These are phyloP conservation scores for Phytophthora cajani DNA, from an alignment of 352 stramenopile species.

Conservation along the genomic window DNA sequence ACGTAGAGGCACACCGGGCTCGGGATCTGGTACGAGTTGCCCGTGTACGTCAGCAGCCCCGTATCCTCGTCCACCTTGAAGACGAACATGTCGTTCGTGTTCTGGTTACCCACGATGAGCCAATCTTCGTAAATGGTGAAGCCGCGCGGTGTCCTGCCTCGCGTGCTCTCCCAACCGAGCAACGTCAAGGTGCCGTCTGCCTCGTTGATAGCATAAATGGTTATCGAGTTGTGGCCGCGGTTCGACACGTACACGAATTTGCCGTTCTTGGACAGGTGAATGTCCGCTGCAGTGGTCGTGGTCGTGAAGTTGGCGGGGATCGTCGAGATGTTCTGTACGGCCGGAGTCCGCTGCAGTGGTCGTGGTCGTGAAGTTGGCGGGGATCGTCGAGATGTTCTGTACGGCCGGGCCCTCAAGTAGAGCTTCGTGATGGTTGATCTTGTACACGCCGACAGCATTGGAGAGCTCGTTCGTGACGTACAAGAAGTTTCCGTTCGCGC, in stretches of 20 bases:
- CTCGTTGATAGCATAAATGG: constrained; percentile 46
- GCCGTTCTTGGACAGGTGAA: constrained; percentile 50
- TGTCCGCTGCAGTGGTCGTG: constrained; percentile 36
- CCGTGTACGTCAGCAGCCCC: constrained; percentile 41
- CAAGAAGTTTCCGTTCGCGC: constrained; percentile 42
- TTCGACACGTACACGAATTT: constrained; percentile 65
- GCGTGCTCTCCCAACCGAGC: constrained; percentile 43
- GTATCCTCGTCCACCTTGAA: constrained; percentile 48
- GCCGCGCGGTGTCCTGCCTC: constrained; percentile 44
- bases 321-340: constrained; percentile 55
- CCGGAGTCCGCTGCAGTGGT: constrained; percentile 34
- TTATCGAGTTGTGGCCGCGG: constrained; percentile 60
- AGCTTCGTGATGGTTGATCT: constrained; percentile 24
- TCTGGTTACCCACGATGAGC: constrained; percentile 61
- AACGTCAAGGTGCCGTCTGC: constrained; percentile 29
- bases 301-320: constrained; percentile 36
- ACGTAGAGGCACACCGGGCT: constrained; percentile 43
- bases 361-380: constrained; percentile 25
- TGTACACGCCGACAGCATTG: constrained; percentile 59
- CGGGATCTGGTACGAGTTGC: constrained; percentile 36
- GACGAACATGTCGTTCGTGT: constrained; percentile 50
- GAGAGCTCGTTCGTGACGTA: constrained; percentile 63
- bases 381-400: constrained; percentile 57
- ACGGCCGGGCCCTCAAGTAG: constrained; percentile 32
- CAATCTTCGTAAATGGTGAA: constrained; percentile 51